These are phyloP conservation scores for Colletotrichum australisinense DNA, from an alignment of 2,329 filamentous ascomycete genomes.

Conservation along the genomic window DNA sequence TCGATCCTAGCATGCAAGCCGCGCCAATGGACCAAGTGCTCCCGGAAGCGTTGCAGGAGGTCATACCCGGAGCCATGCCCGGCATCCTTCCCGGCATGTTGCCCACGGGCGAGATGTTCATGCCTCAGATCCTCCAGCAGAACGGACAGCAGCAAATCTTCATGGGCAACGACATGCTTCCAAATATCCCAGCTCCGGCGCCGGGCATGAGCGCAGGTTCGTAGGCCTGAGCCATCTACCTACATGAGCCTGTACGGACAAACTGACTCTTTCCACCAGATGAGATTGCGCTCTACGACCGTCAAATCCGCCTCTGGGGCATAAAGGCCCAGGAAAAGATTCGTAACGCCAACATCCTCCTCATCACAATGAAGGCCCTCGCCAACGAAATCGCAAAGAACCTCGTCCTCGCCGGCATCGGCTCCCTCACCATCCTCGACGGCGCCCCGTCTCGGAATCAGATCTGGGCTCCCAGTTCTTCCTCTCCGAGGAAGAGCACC, in stretches of 20 bases:
- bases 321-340: slow-evolving; percentile 95
- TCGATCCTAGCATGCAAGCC: slow-evolving; percentile 25
- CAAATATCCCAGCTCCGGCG: slow-evolving; percentile 19
- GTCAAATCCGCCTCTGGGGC: slow-evolving; percentile 97
- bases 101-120: slow-evolving; percentile 35
- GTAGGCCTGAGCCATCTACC: slow-evolving; percentile 35
- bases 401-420: slow-evolving; percentile 91
- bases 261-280: slow-evolving; percentile 61
- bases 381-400: slow-evolving; percentile 96
- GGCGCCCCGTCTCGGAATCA: slow-evolving; percentile 78
- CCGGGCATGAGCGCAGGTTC: slow-evolving; percentile 46
- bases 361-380: slow-evolving; percentile 88
- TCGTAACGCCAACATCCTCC: slow-evolving; percentile 87
- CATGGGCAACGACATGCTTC: slow-evolving; percentile 33
- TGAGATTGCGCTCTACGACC: slow-evolving; percentile 96
- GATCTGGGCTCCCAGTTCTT: slow-evolving; percentile 90
- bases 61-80: slow-evolving; percentile 35
- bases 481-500: slow-evolving; percentile 71
- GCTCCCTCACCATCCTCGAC: slow-evolving; percentile 90
- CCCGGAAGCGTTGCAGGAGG: slow-evolving; percentile 35
- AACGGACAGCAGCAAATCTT: slow-evolving; percentile 21
- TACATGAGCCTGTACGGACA: neutral
- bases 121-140: slow-evolving; percentile 32
- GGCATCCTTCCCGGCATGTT: slow-evolving; percentile 36
- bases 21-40: slow-evolving; percentile 36